Evolutionary conservation across 2,329 filamentous ascomycete genomes (phyloP).

Genomic region (Tolypocladium album): DNA sequence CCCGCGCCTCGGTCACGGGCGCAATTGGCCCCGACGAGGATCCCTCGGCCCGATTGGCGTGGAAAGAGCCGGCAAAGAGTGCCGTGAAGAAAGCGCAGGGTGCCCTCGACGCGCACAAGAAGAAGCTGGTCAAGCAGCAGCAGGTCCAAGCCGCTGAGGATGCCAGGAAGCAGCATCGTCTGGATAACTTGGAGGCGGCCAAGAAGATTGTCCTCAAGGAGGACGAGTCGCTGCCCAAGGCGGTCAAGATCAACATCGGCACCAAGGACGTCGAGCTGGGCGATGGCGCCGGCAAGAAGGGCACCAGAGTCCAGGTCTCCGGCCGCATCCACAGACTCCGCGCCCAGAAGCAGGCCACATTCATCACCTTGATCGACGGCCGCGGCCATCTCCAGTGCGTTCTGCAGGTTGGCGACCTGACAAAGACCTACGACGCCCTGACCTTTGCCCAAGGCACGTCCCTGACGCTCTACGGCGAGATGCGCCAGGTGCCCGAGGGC

Average conservation of each 20-base stretch:
- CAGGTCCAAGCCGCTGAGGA: slow-evolving; percentile 62
- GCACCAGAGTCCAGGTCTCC: slow-evolving; percentile 66
- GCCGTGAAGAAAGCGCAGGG: slow-evolving; percentile 77
- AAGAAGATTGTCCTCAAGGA: slow-evolving; percentile 64
- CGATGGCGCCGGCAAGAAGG: slow-evolving; percentile 40
- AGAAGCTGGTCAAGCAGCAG: slow-evolving; percentile 42
- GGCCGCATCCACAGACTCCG: slow-evolving; percentile 75
- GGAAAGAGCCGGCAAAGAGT: slow-evolving; percentile 75
- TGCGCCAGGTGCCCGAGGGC: slow-evolving; percentile 69
- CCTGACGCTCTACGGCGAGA: slow-evolving; percentile 72
- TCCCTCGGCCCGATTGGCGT: slow-evolving; percentile 51
- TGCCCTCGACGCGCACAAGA: slow-evolving; percentile 65
- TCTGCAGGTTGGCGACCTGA: slow-evolving; percentile 59
- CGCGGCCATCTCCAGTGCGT: slow-evolving; percentile 32
- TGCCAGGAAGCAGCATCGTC: slow-evolving; percentile 60
- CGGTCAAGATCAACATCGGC: slow-evolving; percentile 66
- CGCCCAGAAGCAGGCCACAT: slow-evolving; percentile 74
- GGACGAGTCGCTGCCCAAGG: slow-evolving; percentile 61
- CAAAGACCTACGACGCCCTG: slow-evolving; percentile 85
- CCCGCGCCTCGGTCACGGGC: slow-evolving; percentile 55
- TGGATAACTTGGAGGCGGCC: slow-evolving; percentile 57
- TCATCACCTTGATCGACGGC: slow-evolving; percentile 77
- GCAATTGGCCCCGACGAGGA: slow-evolving; percentile 52
- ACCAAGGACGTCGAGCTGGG: slow-evolving; percentile 22
- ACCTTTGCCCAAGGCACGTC: slow-evolving; percentile 82